Conservation (phyloP, 2,329 filamentous ascomycete genomes). For the Grosmannia penicillata region DNA sequence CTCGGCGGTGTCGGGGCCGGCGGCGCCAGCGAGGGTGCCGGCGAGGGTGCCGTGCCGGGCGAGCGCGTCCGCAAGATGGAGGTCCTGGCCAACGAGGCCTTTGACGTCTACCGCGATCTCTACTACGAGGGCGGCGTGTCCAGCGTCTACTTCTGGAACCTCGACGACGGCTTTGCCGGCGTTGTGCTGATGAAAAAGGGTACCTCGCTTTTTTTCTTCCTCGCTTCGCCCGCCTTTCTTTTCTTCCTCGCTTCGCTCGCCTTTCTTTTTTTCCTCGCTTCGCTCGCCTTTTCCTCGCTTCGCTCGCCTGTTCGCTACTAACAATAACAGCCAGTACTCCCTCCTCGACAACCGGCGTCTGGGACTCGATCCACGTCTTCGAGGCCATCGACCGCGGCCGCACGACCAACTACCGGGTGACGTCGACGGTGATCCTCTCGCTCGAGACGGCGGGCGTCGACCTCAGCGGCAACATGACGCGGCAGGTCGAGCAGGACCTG, state of each 20-base stretch:
- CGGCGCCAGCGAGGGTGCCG: constrained; percentile 41
- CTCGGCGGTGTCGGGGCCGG: constrained; percentile 34
- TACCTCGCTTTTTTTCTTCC: not conserved
- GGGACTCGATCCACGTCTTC: constrained; percentile 98
- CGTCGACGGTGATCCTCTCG: constrained; percentile 87
- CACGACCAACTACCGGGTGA: constrained; percentile 92
- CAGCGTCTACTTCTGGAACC: constrained; percentile 95
- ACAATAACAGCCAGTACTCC: constrained; percentile 37
- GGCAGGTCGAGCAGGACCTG: constrained; percentile 86
- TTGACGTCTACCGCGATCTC: constrained; percentile 91
- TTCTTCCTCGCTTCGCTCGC: not conserved
- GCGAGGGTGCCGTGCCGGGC: constrained; percentile 74
- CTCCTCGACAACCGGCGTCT: constrained; percentile 60
- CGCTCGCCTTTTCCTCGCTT: too few relatives aligned
- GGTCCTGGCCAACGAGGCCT: constrained; percentile 83
- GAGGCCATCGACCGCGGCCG: constrained; percentile 88
- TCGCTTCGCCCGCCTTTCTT: not conserved
- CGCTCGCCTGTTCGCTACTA: constrained; percentile 22
- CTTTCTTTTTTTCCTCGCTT: not conserved
- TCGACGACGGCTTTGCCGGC: constrained; percentile 94
- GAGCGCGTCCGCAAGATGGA: constrained; percentile 91
- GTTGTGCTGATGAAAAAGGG: constrained; percentile 87
- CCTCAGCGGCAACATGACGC: constrained; percentile 92
- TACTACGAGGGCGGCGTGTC: constrained; percentile 96
- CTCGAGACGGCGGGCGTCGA: constrained; percentile 73